A percentile compares a stretch with the other conserved stretches of the same genome.
Conservation (phyloP, 2,329 filamentous ascomycete genomes). For the Aureobasidium namibiae region DNA sequence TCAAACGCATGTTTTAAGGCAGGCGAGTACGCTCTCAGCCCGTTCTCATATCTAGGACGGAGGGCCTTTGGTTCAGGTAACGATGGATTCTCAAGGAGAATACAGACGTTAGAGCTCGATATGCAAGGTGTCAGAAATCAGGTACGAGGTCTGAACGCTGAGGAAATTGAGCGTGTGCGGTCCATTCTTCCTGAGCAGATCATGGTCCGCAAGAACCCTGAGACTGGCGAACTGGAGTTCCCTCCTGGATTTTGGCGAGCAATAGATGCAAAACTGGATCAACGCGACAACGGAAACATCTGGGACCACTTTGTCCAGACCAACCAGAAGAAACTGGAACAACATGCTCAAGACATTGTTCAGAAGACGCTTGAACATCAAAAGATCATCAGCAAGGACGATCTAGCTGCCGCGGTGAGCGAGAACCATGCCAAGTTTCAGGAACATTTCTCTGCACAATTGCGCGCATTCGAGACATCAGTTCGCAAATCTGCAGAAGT, state of each 20-base stretch:
- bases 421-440: slow-evolving; percentile 15
- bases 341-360: slow-evolving; percentile 17
- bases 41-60: neutral
- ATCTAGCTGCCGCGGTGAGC: slow-evolving; percentile 15
- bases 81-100: neutral
- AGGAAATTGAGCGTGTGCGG: slow-evolving; percentile 30
- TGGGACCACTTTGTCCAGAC: slow-evolving; percentile 23
- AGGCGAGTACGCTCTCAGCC: slow-evolving; percentile 4
- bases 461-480: slow-evolving; percentile 10
- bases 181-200: slow-evolving; percentile 49
- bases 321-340: slow-evolving; percentile 34
- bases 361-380: slow-evolving; percentile 12
- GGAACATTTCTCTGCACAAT: slow-evolving; percentile 11
- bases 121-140: slow-evolving; percentile 4
- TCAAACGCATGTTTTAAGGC: neutral
- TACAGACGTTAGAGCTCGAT: slow-evolving; percentile 2
- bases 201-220: slow-evolving; percentile 42
- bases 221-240: slow-evolving; percentile 47
- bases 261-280: slow-evolving; percentile 46
- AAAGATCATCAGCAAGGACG: slow-evolving; percentile 16
- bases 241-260: slow-evolving; percentile 59
- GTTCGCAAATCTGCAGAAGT: slow-evolving; percentile 7
- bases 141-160: neutral
- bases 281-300: slow-evolving; percentile 30
- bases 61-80: neutral